Evolutionary conservation across 2,329 filamentous ascomycete genomes (phyloP).

Genomic region (Scedosporium minutisporum): DNA sequence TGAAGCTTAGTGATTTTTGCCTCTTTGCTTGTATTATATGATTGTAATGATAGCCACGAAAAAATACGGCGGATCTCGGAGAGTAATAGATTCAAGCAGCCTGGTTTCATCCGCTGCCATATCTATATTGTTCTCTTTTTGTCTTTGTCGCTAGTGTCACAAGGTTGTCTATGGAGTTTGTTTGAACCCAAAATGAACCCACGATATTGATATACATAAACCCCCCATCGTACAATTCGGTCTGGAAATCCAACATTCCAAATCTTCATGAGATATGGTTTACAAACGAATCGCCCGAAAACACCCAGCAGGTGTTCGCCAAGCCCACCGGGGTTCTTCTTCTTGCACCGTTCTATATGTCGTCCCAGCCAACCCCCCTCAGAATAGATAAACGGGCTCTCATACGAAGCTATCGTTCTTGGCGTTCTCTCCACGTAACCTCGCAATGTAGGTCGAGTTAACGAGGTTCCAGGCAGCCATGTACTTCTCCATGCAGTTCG

Average conservation of each 20-base stretch:
- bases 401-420: neutral
- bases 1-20: neutral
- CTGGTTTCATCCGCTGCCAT: neutral
- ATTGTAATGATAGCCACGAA: neutral
- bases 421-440: slow-evolving; percentile 47
- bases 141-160: neutral
- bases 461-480: slow-evolving; percentile 71
- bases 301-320: neutral
- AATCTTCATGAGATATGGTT: neutral
- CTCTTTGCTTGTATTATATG: neutral
- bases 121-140: neutral
- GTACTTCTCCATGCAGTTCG: slow-evolving; percentile 76
- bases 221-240: neutral
- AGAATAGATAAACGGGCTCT: neutral
- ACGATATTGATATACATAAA: neutral
- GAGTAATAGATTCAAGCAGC: neutral
- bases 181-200: neutral
- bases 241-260: neutral
- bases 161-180: neutral
- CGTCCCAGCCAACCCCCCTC: neutral
- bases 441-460: slow-evolving; percentile 56
- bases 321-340: too few species aligned
- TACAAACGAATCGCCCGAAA: neutral
- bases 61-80: neutral
- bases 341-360: too few species aligned